These are phyloP conservation scores for Lignosus rhinocerotis DNA, from an alignment of 1,284 basidiomycete genomes.

Conservation along the genomic window DNA sequence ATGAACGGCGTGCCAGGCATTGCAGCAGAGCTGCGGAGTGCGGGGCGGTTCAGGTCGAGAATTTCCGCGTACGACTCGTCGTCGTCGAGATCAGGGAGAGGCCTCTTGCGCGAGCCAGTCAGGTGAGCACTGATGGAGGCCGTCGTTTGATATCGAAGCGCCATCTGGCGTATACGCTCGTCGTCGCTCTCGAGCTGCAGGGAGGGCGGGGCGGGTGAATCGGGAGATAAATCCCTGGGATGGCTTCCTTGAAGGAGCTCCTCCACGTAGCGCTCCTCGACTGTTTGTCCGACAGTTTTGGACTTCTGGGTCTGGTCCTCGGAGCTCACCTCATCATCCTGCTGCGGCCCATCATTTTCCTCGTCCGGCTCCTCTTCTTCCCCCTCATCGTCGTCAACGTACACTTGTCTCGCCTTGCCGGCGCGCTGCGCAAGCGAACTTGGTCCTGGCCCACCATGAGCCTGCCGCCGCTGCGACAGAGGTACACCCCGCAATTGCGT, in stretches of 20 bases:
- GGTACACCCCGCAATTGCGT: conserved; percentile 9
- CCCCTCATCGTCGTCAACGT: not conserved
- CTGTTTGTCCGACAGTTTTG: too few species aligned
- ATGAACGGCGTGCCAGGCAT: not conserved
- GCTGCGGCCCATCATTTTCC: not conserved
- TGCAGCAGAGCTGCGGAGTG: not conserved
- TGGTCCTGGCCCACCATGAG: not conserved
- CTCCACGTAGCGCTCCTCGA: too few species aligned
- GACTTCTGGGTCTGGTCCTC: too few species aligned
- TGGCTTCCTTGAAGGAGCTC: too few species aligned
- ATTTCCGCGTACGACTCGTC: conserved; percentile 9
- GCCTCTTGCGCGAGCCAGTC: not conserved
- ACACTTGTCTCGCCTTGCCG: not conserved
- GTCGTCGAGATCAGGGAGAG: conserved; percentile 3
- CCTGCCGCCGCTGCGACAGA: not conserved
- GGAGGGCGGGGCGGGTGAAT: too few species aligned
- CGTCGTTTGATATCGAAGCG: too few species aligned
- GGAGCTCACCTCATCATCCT: too few species aligned
- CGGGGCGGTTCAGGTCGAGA: conserved; percentile 1
- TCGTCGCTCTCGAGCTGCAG: too few species aligned
- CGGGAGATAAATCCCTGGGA: too few species aligned
- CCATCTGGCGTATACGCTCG: too few species aligned
- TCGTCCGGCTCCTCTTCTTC: not conserved
- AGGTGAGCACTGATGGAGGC: not conserved
- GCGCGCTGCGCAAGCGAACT: not conserved